Evolutionary conservation across 1,284 basidiomycete genomes (phyloP), one percentile per base, ranked within the genome.

Genomic region (Puccinia triticina): DNA sequence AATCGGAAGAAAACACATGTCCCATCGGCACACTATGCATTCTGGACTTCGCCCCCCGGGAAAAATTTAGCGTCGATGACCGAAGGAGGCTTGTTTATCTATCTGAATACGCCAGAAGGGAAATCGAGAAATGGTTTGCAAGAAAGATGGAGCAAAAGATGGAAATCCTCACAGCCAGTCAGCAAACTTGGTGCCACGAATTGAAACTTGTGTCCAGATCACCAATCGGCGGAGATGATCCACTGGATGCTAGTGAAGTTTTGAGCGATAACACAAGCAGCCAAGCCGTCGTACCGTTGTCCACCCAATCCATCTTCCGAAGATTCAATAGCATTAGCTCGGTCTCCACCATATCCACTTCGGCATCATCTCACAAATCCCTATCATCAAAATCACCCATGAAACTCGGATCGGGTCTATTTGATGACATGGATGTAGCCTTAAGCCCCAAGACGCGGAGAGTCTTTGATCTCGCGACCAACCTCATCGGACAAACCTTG

Each of bases 21-120:
- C 82, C 85, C 0, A 84, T 86, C 34, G 86, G 86, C 2, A 85
- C 85, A 0, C 79, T 86, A 7, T 86, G 86, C 77, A 83, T 86
- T 18, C 74, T 85, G 73, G 86, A 86, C 75, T 77, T 83, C 16
- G 79, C 82, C 29, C 85, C 85, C 18, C 83, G 85, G 0, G 75
- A 77, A 34, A 77, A 73, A 10, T 85, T 86, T 73, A 83, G 82
- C 14, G 76, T 78, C 4, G 85, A 84, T 12, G 84, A 86, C 50
- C 84, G 84, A 18, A 78, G 83, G 61, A 84, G 85, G 40, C 84
- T 86, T 76, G 83, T 82, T 34, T 84, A 83, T 57, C 23, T 81
- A 18, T 83, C 83, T 46, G 73, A 83, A 32, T 72, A 83, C 50
- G 84, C 84, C 4, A 83, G 83, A 32, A 81, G 82, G 66, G 83